Conservation (phyloP, 2,329 filamentous ascomycete species). For the Lanzia echinophila region DNA sequence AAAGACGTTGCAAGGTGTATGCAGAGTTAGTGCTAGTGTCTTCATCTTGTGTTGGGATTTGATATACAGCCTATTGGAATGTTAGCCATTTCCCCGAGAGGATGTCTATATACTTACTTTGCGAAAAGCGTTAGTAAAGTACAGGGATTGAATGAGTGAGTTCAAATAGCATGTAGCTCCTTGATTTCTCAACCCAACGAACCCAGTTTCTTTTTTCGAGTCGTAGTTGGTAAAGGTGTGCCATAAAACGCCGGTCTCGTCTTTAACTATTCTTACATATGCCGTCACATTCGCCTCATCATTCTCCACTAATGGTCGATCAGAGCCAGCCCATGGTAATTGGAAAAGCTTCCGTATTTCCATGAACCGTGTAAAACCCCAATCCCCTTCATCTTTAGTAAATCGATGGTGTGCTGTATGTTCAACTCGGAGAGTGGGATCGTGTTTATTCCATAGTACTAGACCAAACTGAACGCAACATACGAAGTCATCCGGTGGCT, state of each 20-base stretch:
- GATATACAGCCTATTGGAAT: constrained; percentile 70
- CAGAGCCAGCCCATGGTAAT: constrained; percentile 62
- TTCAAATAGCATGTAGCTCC: constrained; percentile 89
- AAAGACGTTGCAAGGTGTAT: constrained; percentile 86
- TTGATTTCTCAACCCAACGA: constrained; percentile 93
- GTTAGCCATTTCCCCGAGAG: constrained; percentile 11
- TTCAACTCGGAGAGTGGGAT: constrained; percentile 77
- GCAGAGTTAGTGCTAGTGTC: constrained; percentile 79
- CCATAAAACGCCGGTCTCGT: constrained; percentile 84
- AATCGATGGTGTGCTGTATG: constrained; percentile 90
- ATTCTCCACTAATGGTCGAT: constrained; percentile 68
- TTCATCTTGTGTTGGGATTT: constrained; percentile 88
- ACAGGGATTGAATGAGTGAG: constrained; percentile 75
- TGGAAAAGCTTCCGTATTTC: constrained; percentile 83
- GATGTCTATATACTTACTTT: constrained; percentile 50
- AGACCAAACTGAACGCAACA: constrained; percentile 94
- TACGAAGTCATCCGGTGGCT: constrained; percentile 87
- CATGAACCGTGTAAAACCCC: constrained; percentile 96
- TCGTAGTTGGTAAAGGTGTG: constrained; percentile 93
- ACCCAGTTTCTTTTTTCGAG: constrained; percentile 98
- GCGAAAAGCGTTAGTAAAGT: constrained; percentile 87
- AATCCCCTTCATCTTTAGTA: constrained; percentile 92
- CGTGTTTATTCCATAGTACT: constrained; percentile 89
- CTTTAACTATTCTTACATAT: constrained; percentile 74
- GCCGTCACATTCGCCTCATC: constrained; percentile 74